These are phyloP conservation scores for Aspergillus biplanus DNA, from an alignment of 495 filamentous ascomycete genomes.

Conservation along the genomic window DNA sequence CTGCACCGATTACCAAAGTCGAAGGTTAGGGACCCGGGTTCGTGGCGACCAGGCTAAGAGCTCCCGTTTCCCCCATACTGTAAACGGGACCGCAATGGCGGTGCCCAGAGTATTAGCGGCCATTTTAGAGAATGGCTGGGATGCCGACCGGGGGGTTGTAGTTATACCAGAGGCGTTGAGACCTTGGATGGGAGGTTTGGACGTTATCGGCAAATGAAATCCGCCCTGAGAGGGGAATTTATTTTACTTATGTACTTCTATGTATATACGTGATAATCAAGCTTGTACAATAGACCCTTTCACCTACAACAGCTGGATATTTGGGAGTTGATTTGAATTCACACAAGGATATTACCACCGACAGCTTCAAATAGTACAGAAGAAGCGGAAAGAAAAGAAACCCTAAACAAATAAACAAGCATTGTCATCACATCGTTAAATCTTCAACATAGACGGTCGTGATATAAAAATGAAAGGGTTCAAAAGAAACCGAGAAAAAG, in stretches of 20 bases:
- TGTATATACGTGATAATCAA: conserved; percentile 1
- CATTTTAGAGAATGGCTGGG: conserved; percentile 92
- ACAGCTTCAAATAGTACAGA: conserved; percentile 7
- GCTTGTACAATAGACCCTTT: conserved; percentile 14
- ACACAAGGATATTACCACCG: conserved; percentile 4
- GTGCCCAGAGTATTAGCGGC: conserved; percentile 88
- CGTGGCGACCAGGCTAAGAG: conserved; percentile 47
- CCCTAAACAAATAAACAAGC: conserved; percentile 9
- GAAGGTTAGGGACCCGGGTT: conserved; percentile 75
- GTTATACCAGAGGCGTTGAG: conserved; percentile 81
- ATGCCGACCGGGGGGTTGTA: conserved; percentile 58
- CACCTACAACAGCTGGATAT: conserved; percentile 3
- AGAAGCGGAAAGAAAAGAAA: background rate
- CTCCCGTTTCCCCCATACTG: conserved; percentile 73
- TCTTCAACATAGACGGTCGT: conserved; percentile 3
- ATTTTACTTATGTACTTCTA: conserved; percentile 13
- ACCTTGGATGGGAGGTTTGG: conserved; percentile 79
- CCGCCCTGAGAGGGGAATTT: background rate
- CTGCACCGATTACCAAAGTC: conserved; percentile 92
- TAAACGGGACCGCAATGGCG: conserved; percentile 93
- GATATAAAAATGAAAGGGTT: conserved; percentile 2
- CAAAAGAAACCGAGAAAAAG: conserved; percentile 13
- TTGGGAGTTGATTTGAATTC: background rate
- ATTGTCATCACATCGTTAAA: conserved; percentile 21
- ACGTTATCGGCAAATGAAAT: conserved; percentile 54